Evolutionary conservation across 2,329 filamentous ascomycete genomes (phyloP), one percentile per base, ranked within the genome.

Genomic region (Paecilomyces dactylethromorphus): DNA sequence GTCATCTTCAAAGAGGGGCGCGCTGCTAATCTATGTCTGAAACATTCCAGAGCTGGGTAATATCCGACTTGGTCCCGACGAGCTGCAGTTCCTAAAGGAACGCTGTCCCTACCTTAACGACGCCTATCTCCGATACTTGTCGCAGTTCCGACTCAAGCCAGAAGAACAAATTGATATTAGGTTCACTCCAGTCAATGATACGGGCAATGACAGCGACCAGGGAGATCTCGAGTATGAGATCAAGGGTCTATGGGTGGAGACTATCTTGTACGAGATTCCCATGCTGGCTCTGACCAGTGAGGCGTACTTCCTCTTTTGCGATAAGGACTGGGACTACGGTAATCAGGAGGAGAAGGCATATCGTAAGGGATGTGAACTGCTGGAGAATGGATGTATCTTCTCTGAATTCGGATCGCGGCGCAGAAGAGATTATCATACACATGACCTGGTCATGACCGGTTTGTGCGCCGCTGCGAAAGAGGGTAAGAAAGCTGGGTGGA

Each of bases 231-330:
- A 88, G 65, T 86, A 97, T 63, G 79, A 85, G 49, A 88, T 95
- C 63, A 86, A 87, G 66, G 94, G 94, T 10, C 80, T 87, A 57
- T 99, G 94, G 94, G 84, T 91, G 8, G 92, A 97, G 65, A 97
- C 94, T 0, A 99, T 99, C 59, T 84, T 99, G 24, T 99, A 99
- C 77, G 94, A 99, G 77, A 97, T 99, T 59, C 94, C 94, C 0
- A 82, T 99, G 22, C 82, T 99, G 21, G 92, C 95, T 2, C 76
- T 99, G 63, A 91, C 93, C 1, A 97, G 92, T 54, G 93, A 99
- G 74, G 91, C 94, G 55, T 99, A 97, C 78, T 99, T 99, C 82
- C 92, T 90, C 70, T 97, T 96, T 76, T 91, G 92, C 79, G 92
- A 99, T 71, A 90, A 78, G 56, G 92, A 97, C 72, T 99, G 94